Conservation (phyloP, 495 filamentous ascomycete genomes). For the Penicillium silybi region DNA sequence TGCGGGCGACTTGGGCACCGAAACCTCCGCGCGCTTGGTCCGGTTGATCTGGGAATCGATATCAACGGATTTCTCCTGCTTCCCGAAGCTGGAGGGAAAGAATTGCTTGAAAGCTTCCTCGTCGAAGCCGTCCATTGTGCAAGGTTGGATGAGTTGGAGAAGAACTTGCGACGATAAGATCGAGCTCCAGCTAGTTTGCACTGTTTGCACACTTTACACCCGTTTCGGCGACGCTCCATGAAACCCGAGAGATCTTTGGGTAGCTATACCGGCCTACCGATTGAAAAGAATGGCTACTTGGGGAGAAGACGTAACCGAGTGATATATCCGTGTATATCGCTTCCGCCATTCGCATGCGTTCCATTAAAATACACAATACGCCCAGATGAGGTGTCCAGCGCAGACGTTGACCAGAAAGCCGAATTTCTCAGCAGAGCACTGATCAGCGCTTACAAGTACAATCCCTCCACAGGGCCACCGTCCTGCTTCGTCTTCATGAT, state of each 20-base stretch:
- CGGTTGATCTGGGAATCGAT: constrained; percentile 74
- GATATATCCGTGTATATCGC: background rate
- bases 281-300: no score
- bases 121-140: constrained; percentile 60
- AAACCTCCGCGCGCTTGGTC: constrained; percentile 56
- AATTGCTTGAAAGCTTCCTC: constrained; percentile 81
- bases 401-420: background rate
- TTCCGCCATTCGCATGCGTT: constrained; percentile 4
- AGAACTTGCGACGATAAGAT: constrained; percentile 17
- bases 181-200: constrained; percentile 32
- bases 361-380: constrained; percentile 30
- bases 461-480: constrained; percentile 86
- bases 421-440: background rate
- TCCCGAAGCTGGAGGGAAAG: constrained; percentile 82
- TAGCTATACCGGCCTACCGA: background rate
- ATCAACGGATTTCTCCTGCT: constrained; percentile 68
- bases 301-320: background rate
- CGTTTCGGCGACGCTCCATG: background rate
- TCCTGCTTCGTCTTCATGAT: constrained; percentile 99
- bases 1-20: constrained; percentile 22
- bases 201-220: constrained; percentile 27
- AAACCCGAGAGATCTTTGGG: background rate
- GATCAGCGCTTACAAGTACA: constrained; percentile 77
- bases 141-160: constrained; percentile 6
- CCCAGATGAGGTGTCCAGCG: constrained; percentile 8